Base-by-base conservation (phyloP, 2,329 filamentous ascomycete genomes). In the Pseudocercospora musae region DNA sequence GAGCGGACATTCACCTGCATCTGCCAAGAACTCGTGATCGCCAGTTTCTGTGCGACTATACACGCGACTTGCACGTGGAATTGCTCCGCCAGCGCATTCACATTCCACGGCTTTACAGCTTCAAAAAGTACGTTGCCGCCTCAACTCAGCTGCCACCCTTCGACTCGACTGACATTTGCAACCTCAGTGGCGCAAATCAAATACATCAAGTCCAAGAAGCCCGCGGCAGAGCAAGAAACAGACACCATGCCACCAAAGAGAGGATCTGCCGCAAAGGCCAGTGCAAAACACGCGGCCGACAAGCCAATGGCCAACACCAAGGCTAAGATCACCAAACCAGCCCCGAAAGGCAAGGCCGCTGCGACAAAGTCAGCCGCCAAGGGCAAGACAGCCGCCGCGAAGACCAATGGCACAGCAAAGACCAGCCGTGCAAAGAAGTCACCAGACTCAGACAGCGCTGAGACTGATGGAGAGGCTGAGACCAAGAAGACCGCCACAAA, bases 291-390 rank as follows among this genome's bases (percentile, higher is more conserved):
- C 33, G 44, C 57, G 23, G 60, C 61, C 44, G 44, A 59, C 18
- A 68, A 69, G 56, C 68, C 66, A 23, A 66, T 67, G 56, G 68
- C 69, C 60, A 74, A 73, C 65, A 68, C 72, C 58, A 71, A 71
- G 61, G 70, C 68, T 27, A 72, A 71, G 62, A 62, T 70, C 52
- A 67, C 69, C 21, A 69, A 70, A 56, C 58, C 63, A 37, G 63
- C 58, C 10, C 61, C 65, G 1, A 40, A 50, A 37, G 27, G 54
- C 21, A 61, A 58, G 31, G 53, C 31, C 3, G 71, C 60, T n/a
- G 68, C 69, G 33, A 49, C 66, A 4, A 62, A 66, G 57, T 49
- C 62, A 18, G 55, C 62, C 9, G 46, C 64, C 6, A 58, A 57
- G 54, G 31, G 29, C 42, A 60, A 52, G 42, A 53, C 52, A 18